Evolutionary conservation across 2,329 filamentous ascomycete genomes (phyloP).

Genomic region (Pseudogymnoascus destructans): DNA sequence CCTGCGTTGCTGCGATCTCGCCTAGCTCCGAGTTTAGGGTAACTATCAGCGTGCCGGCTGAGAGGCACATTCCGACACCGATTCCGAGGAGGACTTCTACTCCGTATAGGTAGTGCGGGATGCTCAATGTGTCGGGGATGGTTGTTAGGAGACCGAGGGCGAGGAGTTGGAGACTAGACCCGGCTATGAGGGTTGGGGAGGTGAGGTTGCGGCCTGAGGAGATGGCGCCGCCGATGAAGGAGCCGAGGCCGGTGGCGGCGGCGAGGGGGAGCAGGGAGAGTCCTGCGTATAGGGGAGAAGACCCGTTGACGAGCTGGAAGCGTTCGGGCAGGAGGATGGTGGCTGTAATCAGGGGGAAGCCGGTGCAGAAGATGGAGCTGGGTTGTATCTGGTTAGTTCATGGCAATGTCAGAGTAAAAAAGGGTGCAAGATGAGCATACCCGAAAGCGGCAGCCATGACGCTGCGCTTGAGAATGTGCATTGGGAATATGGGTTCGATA

Average conservation of each 20-base stretch:
- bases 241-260: constrained; percentile 1
- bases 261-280: constrained; percentile 11
- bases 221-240: constrained; percentile 9
- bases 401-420: neutral
- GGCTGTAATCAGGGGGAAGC: constrained; percentile 5
- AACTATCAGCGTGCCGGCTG: constrained; percentile 9
- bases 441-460: constrained; percentile 7
- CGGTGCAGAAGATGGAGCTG: constrained; percentile 10
- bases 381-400: neutral
- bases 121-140: constrained; percentile 2
- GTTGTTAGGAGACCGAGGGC: constrained; percentile 9
- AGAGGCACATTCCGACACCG: constrained; percentile 10
- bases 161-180: constrained; percentile 5
- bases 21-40: neutral
- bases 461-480: constrained; percentile 7
- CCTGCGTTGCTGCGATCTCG: constrained; percentile 39
- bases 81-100: constrained; percentile 9
- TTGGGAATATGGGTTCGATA: neutral
- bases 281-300: constrained; percentile 3
- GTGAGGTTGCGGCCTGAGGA: constrained; percentile 6
- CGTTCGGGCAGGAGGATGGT: constrained; percentile 10
- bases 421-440: neutral
- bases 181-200: constrained; percentile 9
- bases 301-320: constrained; percentile 11
- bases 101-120: constrained; percentile 8